These are phyloP conservation scores for Macrolepiota fuliginosa DNA, from an alignment of 768 basidiomycete genomes.

Conservation along the genomic window DNA sequence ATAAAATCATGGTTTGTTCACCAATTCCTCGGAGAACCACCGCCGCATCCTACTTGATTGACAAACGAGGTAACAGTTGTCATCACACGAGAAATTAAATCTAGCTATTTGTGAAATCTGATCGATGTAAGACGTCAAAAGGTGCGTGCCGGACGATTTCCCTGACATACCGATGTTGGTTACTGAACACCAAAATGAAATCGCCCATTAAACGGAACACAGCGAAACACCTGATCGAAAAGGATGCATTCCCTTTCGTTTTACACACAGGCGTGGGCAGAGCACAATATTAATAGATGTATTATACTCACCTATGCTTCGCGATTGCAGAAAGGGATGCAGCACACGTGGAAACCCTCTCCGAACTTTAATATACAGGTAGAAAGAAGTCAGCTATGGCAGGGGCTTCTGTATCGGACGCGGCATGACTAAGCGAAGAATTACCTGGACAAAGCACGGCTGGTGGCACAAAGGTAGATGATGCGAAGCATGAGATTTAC, in stretches of 20 bases:
- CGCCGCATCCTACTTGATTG: background rate
- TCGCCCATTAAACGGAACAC: background rate
- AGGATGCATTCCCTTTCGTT: background rate
- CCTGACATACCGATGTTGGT: background rate
- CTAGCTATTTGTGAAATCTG: background rate
- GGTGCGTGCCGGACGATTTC: background rate
- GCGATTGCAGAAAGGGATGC: background rate
- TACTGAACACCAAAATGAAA: background rate
- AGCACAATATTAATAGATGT: background rate
- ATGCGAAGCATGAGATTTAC: background rate
- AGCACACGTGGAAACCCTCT: conserved; percentile 6
- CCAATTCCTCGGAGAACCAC: background rate
- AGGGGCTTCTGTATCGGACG: background rate
- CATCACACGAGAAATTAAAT: background rate
- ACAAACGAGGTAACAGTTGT: background rate
- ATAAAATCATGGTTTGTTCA: background rate
- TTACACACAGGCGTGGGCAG: background rate
- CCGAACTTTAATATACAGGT: background rate
- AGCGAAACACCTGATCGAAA: background rate
- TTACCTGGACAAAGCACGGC: background rate
- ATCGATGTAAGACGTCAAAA: background rate
- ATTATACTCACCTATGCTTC: background rate
- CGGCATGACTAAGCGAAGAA: background rate
- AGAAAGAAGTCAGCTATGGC: background rate
- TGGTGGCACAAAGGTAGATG: background rate